Base-by-base conservation (phyloP, 2,329 filamentous ascomycete species). In the Epichloe uncinata region DNA sequence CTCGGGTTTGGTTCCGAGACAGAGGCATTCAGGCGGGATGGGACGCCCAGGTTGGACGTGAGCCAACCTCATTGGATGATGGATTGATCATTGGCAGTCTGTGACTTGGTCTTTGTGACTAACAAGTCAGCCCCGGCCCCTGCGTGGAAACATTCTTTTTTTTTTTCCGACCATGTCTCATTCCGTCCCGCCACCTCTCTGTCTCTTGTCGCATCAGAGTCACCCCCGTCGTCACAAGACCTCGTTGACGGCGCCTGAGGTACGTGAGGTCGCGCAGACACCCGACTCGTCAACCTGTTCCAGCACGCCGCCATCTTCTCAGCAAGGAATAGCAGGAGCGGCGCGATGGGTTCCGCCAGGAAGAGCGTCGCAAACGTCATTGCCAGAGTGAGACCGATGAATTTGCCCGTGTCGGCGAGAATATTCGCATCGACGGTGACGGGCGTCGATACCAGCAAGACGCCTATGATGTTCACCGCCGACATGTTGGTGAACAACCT, bases 401-500 rank as follows among this genome's bases (percentile, higher is more conserved):
- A 53, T 15, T 50, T 54, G 35, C 37, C 50, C 16, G 53, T 47
- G 33, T 53, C 51, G 11, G 40, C 46, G 26, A 55, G 49, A 20
- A 56, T 52, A 11, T 51, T 15, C 18, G 48, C 40, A 16, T 57
- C 50, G n/a, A 56, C 44, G 1, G 55, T 56, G 15, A 56, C 55
- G 6, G 54, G 55, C 15, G 51, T 55, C 22, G 54, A 56, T 0
- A 57, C 55, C 16, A 57, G 45, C 16, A 57, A 44, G 37, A 57
- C 48, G 34, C 54, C 55, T 1, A 55, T 41, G n/a, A 57, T 55
- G 40, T 57, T 57, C 38, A 56, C 52, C 16, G 53, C 54, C 11
- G 54, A 47, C 54, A 57, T 57, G 51, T 57, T 56, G 35, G 54
- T 57, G 22, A 57, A 57, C 11, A 57, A 42, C 8, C 55, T 48